Evolutionary conservation across 78 protist genomes (phyloP).

Genomic region (Pigoraptor vietnamica): DNA sequence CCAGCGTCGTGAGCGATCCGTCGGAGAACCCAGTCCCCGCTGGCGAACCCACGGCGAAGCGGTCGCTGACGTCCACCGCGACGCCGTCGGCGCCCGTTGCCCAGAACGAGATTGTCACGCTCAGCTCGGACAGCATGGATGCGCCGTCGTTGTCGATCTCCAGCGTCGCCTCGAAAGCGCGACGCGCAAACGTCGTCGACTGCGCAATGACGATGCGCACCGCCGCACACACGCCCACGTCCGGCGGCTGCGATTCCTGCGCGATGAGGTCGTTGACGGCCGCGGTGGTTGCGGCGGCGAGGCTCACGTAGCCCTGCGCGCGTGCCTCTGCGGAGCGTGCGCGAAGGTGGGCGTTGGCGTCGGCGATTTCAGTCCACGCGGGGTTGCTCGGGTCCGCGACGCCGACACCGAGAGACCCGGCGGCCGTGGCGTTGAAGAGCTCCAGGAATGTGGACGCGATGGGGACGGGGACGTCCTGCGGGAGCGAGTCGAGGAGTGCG

Average conservation of each 20-base stretch:
- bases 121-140: not conserved
- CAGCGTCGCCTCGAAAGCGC: not conserved
- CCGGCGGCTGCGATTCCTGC: not conserved
- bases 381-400: not conserved
- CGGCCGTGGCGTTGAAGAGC: not conserved
- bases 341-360: not conserved
- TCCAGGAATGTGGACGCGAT: not conserved
- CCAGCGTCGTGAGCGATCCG: no score
- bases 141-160: not conserved
- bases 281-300: not conserved
- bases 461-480: not conserved
- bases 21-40: not conserved
- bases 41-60: not conserved
- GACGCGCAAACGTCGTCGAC: not conserved
- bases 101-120: not conserved
- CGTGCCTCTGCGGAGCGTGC: not conserved
- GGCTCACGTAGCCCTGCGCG: not conserved
- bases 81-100: not conserved
- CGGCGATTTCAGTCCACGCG: not conserved
- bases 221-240: not conserved
- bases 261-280: not conserved
- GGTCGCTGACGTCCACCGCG: not conserved
- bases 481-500: not conserved
- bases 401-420: not conserved
- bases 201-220: not conserved